These are phyloP conservation scores for Cladorrhinum samala DNA, from an alignment of 495 filamentous ascomycete genomes.

Conservation along the genomic window DNA sequence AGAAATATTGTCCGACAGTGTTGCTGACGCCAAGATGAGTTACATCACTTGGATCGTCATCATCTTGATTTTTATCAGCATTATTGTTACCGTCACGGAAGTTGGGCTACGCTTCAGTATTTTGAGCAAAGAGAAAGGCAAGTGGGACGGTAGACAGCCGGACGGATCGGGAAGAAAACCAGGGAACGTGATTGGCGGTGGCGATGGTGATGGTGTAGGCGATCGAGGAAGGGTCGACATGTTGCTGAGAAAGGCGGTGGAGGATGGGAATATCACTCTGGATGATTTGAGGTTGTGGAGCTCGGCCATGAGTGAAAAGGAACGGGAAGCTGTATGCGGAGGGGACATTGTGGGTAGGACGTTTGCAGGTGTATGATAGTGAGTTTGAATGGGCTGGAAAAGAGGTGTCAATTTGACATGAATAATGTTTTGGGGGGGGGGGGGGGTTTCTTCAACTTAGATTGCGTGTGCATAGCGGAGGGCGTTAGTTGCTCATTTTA, in stretches of 20 bases:
- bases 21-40: slow-evolving; percentile 91
- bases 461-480: too few species aligned
- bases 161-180: background rate
- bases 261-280: slow-evolving; percentile 33
- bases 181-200: slow-evolving; percentile 5
- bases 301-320: slow-evolving; percentile 29
- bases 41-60: slow-evolving; percentile 97
- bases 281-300: slow-evolving; percentile 34
- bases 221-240: slow-evolving; percentile 14
- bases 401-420: too few species aligned
- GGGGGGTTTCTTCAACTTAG: too few species aligned
- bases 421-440: too few species aligned
- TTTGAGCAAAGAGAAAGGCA: slow-evolving; percentile 44
- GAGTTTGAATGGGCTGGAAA: too few species aligned
- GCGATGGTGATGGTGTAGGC: slow-evolving; percentile 8
- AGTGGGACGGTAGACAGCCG: slow-evolving; percentile 8
- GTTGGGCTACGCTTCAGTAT: slow-evolving; percentile 84
- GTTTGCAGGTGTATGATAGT: slow-evolving; percentile 28
- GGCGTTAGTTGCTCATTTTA: too few species aligned
- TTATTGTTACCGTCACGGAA: slow-evolving; percentile 84
- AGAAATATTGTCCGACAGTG: slow-evolving; percentile 87
- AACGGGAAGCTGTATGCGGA: slow-evolving; percentile 43
- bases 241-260: slow-evolving; percentile 12
- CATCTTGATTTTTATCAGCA: slow-evolving; percentile 81
- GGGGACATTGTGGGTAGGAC: slow-evolving; percentile 35